phyloP scores from a whole-genome alignment of 2,329 filamentous ascomycete genomes.

The Ceratocystiopsis sp. region DNA sequence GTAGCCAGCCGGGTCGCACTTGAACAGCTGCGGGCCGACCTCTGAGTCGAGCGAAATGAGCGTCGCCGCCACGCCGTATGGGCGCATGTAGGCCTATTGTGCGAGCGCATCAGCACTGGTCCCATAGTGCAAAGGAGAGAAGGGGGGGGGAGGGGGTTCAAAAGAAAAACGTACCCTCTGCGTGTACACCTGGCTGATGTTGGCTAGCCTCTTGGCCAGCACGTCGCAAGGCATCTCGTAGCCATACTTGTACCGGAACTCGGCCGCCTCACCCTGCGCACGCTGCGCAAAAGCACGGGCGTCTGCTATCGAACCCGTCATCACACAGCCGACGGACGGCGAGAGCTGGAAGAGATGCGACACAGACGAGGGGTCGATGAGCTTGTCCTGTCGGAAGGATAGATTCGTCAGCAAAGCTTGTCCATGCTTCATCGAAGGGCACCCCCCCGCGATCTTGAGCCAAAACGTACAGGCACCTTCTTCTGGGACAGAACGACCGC shows the following conservation, averaged over 20 bases:
- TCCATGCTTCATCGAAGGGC: no score
- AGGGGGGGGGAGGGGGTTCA: no score
- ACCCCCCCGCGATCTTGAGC: constrained; percentile 1
- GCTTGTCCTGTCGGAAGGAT: constrained; percentile 58
- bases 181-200: constrained; percentile 98
- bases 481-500: constrained; percentile 97
- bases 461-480: constrained; percentile 80
- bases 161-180: constrained; percentile 35
- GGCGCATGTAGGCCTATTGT: constrained; percentile 73
- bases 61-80: constrained; percentile 87
- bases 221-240: constrained; percentile 99
- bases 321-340: constrained; percentile 89
- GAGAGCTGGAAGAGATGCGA: constrained; percentile 97
- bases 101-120: no score
- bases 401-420: no score
- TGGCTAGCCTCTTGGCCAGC: constrained; percentile 87
- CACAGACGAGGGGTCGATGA: constrained; percentile 93
- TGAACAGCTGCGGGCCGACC: constrained; percentile 87
- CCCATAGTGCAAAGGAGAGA: no score
- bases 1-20: constrained; percentile 95
- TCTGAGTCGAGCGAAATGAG: constrained; percentile 89
- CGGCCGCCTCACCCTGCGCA: constrained; percentile 86
- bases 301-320: constrained; percentile 97
- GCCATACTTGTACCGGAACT: constrained; percentile 96
- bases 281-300: constrained; percentile 84